Evolutionary conservation across 2,329 filamentous ascomycete genomes (phyloP).

Genomic region (Pseudocercospora crystallina): DNA sequence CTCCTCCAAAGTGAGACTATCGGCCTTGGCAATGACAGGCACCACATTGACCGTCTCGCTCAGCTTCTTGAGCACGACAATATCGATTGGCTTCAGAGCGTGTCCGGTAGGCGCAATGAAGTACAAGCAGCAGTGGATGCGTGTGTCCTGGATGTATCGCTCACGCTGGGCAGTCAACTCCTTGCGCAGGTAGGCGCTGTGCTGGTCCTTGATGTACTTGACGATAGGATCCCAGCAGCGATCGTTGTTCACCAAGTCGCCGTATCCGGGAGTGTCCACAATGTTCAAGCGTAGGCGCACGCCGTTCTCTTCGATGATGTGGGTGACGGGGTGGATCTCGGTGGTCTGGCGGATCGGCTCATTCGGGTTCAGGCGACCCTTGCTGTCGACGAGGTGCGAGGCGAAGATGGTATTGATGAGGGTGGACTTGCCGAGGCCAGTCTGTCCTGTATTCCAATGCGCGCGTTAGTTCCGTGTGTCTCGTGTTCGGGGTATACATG

Average conservation of each 20-base stretch:
- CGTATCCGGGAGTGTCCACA: constrained; percentile 97
- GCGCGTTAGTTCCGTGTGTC: constrained; percentile 5
- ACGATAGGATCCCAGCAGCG: constrained; percentile 99
- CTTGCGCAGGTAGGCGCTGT: constrained; percentile 98
- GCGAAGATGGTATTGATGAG: constrained; percentile 99
- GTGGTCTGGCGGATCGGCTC: constrained; percentile 94
- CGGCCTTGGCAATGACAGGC: constrained; percentile 96
- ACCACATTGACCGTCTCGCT: constrained; percentile 99
- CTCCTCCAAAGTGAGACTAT: constrained; percentile 94
- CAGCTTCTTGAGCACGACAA: constrained; percentile 98
- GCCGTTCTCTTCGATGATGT: constrained; percentile 99
- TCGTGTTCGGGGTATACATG: not conserved
- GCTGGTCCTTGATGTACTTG: constrained; percentile 99
- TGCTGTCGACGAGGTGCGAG: constrained; percentile 98
- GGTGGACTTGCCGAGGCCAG: constrained; percentile 96
- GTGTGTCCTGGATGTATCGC: constrained; percentile 98
- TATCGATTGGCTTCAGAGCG: constrained; percentile 98
- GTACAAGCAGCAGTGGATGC: constrained; percentile 99
- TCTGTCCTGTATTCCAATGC: constrained; percentile 70
- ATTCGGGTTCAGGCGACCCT: constrained; percentile 88
- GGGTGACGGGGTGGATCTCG: constrained; percentile 95
- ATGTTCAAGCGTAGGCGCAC: constrained; percentile 97
- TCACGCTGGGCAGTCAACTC: constrained; percentile 98
- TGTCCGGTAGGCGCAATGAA: constrained; percentile 99
- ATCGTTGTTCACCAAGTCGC: constrained; percentile 99